These are phyloP conservation scores for Cladophialophora exuberans DNA, from an alignment of 2,329 filamentous ascomycete species.

Conservation along the genomic window DNA sequence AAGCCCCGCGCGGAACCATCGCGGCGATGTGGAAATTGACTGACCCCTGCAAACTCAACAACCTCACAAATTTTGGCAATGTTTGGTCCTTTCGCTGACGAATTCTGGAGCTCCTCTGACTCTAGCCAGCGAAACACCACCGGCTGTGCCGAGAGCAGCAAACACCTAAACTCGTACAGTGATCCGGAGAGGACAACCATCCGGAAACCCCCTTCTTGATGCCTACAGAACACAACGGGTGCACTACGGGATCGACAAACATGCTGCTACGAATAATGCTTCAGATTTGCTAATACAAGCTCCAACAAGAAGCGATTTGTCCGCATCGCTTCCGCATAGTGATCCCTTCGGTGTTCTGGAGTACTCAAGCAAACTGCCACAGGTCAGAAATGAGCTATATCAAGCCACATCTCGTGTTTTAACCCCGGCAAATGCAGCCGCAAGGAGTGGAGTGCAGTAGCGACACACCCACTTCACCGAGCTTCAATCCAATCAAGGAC, in stretches of 20 bases:
- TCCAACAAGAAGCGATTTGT: too few relatives aligned
- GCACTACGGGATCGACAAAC: too few relatives aligned
- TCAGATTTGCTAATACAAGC: too few relatives aligned
- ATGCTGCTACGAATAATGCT: too few relatives aligned
- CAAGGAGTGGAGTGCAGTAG: not conserved
- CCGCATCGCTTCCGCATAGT: too few relatives aligned
- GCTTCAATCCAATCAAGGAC: not conserved
- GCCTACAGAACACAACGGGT: too few relatives aligned
- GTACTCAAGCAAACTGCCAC: not conserved
- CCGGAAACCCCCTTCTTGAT: too few relatives aligned
- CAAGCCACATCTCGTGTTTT: too few relatives aligned
- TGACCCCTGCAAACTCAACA: not conserved
- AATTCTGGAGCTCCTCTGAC: not conserved
- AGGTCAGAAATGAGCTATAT: not conserved
- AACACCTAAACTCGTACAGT: not conserved
- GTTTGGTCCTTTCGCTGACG: not conserved
- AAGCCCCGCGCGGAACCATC: not conserved
- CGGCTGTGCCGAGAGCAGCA: not conserved
- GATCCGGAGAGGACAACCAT: too few relatives aligned
- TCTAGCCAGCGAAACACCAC: not conserved
- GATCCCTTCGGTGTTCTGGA: too few relatives aligned
- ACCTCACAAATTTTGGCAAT: not conserved
- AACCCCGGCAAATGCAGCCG: conserved; percentile 1
- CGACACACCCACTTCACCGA: not conserved
- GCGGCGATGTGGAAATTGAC: conserved; percentile 9